Evolutionary conservation across 192 early-diverging fungal genomes (phyloP).

Genomic region (Coemansia sp.): DNA sequence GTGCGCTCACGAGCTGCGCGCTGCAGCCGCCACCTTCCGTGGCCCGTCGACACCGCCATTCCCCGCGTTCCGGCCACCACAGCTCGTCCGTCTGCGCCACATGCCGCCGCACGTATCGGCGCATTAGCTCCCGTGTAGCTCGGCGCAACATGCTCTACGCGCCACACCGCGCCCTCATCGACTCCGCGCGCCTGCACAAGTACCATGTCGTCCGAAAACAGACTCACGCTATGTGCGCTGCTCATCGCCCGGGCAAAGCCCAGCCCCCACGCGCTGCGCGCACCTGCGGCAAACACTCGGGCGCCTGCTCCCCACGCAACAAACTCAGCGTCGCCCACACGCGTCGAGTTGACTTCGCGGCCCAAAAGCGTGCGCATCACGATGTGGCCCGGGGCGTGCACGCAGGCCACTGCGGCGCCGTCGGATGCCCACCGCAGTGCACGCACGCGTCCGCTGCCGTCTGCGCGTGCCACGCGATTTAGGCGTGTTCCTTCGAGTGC

Average conservation of each 20-base stretch:
- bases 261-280: slow-evolving; percentile 28
- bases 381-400: slow-evolving; percentile 41
- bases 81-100: slow-evolving; percentile 67
- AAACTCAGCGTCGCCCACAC: slow-evolving; percentile 8
- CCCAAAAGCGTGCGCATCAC: slow-evolving; percentile 34
- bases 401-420: slow-evolving; percentile 38
- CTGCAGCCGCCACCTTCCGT: slow-evolving; percentile 72
- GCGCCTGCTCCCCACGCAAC: background rate
- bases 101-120: slow-evolving; percentile 60
- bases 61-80: slow-evolving; percentile 86
- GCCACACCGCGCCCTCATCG: slow-evolving; percentile 22
- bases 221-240: slow-evolving; percentile 12
- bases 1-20: background rate
- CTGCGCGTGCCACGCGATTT: slow-evolving; percentile 4
- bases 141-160: slow-evolving; percentile 30
- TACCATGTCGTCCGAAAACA: slow-evolving; percentile 51
- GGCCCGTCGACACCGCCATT: slow-evolving; percentile 73
- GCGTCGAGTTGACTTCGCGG: slow-evolving; percentile 37
- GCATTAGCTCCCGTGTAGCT: slow-evolving; percentile 30
- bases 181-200: slow-evolving; percentile 30
- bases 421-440: slow-evolving; percentile 37
- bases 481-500: background rate
- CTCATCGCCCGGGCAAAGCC: slow-evolving; percentile 33
- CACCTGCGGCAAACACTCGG: slow-evolving; percentile 11
- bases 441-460: slow-evolving; percentile 8